Percentiles rank a stretch among this genome's conserved stretches.
Conservation (phyloP, 2,329 filamentous ascomycete species). For the Myriosclerotinia scirpicola region DNA sequence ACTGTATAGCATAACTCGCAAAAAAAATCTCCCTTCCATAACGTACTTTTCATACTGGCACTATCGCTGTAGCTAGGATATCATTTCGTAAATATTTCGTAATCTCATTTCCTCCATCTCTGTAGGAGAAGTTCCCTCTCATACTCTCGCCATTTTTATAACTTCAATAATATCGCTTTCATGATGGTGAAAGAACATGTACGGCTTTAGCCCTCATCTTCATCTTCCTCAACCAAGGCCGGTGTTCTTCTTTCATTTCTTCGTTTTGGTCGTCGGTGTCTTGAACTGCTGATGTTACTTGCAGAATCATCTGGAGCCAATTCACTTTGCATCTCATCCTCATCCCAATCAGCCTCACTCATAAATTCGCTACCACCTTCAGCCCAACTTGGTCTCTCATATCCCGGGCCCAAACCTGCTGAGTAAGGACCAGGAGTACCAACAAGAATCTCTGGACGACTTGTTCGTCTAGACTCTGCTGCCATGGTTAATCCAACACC, state of each 20-base stretch:
- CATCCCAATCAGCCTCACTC: conserved; percentile 41
- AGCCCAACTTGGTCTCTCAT: conserved; percentile 38
- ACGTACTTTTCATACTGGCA: conserved; percentile 12
- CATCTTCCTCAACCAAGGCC: conserved; percentile 71
- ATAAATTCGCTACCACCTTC: conserved; percentile 50
- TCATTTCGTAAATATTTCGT: conserved; percentile 28
- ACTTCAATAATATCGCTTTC: conserved; percentile 10
- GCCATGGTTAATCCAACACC: conserved; percentile 64
- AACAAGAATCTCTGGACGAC: conserved; percentile 41
- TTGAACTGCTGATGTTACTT: conserved; percentile 74
- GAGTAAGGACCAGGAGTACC: conserved; percentile 44
- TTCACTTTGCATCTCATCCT: conserved; percentile 55
- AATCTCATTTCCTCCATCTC: conserved; percentile 20
- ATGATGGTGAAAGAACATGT: neutral
- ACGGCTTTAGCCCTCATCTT: conserved; percentile 47
- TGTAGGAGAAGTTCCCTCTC: neutral
- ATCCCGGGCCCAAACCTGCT: conserved; percentile 38
- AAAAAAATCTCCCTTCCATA: conserved; percentile 3
- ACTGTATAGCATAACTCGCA: neutral
- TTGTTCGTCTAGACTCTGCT: conserved; percentile 36
- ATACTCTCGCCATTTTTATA: conserved; percentile 13
- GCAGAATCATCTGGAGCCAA: conserved; percentile 77
- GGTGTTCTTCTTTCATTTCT: conserved; percentile 69
- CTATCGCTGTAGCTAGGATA: conserved; percentile 15
- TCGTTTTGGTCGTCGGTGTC: conserved; percentile 65